These are phyloP conservation scores for Beta macrorhiza DNA, from an alignment of 179 eudicot genomes.

Conservation along the genomic window DNA sequence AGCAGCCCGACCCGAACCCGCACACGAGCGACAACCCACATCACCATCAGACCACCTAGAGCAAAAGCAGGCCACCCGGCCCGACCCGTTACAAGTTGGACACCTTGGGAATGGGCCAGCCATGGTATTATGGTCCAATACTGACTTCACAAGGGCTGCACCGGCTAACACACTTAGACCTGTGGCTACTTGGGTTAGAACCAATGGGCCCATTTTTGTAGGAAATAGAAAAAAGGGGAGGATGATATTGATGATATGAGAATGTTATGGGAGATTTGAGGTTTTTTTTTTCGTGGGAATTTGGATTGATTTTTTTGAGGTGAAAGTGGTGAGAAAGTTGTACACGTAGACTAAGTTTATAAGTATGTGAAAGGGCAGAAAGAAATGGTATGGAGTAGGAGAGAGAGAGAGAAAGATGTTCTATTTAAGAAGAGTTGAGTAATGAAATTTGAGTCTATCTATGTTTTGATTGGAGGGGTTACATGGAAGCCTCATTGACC, in stretches of 20 bases:
- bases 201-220: slow-evolving; percentile 67
- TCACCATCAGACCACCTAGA: slow-evolving; percentile 95
- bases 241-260: not conserved
- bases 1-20: slow-evolving; percentile 74
- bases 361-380: slow-evolving; percentile 6
- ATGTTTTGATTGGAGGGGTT: slow-evolving; percentile 18
- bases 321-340: slow-evolving; percentile 29
- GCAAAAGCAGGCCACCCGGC: slow-evolving; percentile 70
- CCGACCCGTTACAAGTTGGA: slow-evolving; percentile 77
- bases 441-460: not conserved
- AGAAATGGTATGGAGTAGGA: not conserved
- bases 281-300: not conserved
- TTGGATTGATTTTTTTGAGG: not conserved
- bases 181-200: slow-evolving; percentile 67
- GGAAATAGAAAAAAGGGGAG: not conserved
- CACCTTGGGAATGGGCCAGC: slow-evolving; percentile 66
- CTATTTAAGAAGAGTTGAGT: not conserved
- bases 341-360: slow-evolving; percentile 23
- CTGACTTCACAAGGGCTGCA: slow-evolving; percentile 60
- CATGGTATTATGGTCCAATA: slow-evolving; percentile 62
- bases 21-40: slow-evolving; percentile 67
- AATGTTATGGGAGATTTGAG: too few species aligned
- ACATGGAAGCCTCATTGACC: slow-evolving; percentile 9
- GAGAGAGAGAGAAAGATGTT: not conserved
- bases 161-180: slow-evolving; percentile 82